These are phyloP conservation scores for Hericium erinaceus DNA, from an alignment of 768 basidiomycete genomes.

Conservation along the genomic window DNA sequence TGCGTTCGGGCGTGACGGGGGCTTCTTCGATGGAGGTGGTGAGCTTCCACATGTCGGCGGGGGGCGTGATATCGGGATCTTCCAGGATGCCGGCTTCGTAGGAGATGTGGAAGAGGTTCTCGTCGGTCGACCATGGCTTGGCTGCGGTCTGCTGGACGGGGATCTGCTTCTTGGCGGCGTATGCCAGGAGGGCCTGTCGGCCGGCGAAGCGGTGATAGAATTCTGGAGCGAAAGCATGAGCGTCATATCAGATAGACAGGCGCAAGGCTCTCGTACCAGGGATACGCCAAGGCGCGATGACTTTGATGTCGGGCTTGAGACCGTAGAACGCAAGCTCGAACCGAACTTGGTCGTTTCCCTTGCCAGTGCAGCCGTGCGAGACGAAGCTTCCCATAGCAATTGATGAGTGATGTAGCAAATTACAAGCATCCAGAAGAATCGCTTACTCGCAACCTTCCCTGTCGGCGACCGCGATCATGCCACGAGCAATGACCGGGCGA, in stretches of 20 bases:
- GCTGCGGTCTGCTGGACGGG: slow-evolving; percentile 92
- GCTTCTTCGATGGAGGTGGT: slow-evolving; percentile 77
- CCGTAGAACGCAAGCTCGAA: slow-evolving; percentile 99
- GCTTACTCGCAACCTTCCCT: slow-evolving; percentile 92
- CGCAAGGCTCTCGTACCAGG: slow-evolving; percentile 47
- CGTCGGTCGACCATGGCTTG: slow-evolving; percentile 99
- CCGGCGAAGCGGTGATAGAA: slow-evolving; percentile 98
- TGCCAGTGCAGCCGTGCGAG: slow-evolving; percentile 97
- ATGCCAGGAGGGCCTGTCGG: slow-evolving; percentile 85
- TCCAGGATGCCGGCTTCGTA: slow-evolving; percentile 99
- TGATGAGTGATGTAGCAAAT: not conserved
- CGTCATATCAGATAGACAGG: not conserved
- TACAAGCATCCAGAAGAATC: not conserved
- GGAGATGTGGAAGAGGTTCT: slow-evolving; percentile 99
- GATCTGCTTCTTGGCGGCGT: slow-evolving; percentile 79
- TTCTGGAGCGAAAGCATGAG: slow-evolving; percentile 32
- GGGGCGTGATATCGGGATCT: slow-evolving; percentile 91
- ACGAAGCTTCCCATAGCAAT: slow-evolving; percentile 54
- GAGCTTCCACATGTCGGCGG: slow-evolving; percentile 98
- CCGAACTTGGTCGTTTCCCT: slow-evolving; percentile 99
- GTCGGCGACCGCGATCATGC: slow-evolving; percentile 93
- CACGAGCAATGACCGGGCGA: slow-evolving; percentile 96
- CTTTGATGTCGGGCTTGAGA: slow-evolving; percentile 96
- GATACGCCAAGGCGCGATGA: slow-evolving; percentile 96
- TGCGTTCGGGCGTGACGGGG: slow-evolving; percentile 66